Conservation (phyloP, 352 stramenopile species). For the Globisporangium middletonii region DNA sequence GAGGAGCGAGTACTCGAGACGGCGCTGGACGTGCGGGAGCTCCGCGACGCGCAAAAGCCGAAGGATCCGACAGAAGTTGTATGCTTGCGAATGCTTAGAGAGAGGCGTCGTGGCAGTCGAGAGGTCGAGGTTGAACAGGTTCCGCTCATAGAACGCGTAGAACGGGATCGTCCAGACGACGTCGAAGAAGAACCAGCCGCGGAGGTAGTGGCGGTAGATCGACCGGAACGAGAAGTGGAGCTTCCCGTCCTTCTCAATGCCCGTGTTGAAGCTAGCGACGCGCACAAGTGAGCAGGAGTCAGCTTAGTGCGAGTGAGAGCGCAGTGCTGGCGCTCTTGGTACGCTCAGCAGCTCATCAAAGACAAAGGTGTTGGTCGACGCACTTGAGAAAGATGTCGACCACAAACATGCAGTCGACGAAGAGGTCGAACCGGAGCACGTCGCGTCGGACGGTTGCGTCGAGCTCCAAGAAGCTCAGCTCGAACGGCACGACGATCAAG, state of each 20-base stretch:
- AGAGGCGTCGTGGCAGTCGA: conserved; percentile 18
- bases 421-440: conserved; percentile 49
- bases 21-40: conserved; percentile 45
- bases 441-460: conserved; percentile 17
- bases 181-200: conserved; percentile 53
- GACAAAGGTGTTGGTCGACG: not conserved
- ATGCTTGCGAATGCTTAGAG: conserved; percentile 24
- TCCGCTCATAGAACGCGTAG: conserved; percentile 42
- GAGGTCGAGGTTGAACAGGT: conserved; percentile 8
- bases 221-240: conserved; percentile 55
- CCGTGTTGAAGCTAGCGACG: conserved; percentile 58
- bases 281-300: not conserved
- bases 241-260: conserved; percentile 62
- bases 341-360: no score
- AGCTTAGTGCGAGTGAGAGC: not conserved
- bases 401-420: conserved; percentile 58
- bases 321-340: no score
- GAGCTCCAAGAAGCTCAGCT: conserved; percentile 60
- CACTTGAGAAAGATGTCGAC: conserved; percentile 74
- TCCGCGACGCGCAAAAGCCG: conserved; percentile 47
- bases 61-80: conserved; percentile 40
- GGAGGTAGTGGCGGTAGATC: conserved; percentile 47
- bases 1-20: conserved; percentile 66
- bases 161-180: conserved; percentile 65
- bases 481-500: conserved; percentile 55